Percentiles rank a stretch among this genome's conserved stretches.
Conservation (phyloP, 805 yeast species). For the Brettanomyces sp. region DNA sequence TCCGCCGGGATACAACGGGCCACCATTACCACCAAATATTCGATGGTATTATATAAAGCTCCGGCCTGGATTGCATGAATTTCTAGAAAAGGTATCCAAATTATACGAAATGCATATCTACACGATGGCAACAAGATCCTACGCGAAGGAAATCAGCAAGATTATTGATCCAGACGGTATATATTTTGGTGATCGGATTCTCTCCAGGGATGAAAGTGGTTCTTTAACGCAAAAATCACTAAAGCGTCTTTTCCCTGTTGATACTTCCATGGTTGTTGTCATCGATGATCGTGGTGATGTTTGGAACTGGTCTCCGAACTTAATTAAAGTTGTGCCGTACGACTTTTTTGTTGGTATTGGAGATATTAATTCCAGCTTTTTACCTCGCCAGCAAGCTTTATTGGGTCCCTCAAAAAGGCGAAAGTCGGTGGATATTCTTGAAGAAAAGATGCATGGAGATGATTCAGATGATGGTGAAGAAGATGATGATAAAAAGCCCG, state of each 20-base stretch:
- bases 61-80: slow-evolving; percentile 77
- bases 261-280: slow-evolving; percentile 91
- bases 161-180: slow-evolving; percentile 85
- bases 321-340: slow-evolving; percentile 89
- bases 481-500: slow-evolving; percentile 9
- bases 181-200: slow-evolving; percentile 83
- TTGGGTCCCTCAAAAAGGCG: slow-evolving; percentile 57
- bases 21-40: slow-evolving; percentile 44
- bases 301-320: slow-evolving; percentile 93
- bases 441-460: slow-evolving; percentile 28
- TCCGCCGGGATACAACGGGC: slow-evolving; percentile 53
- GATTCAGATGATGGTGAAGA: slow-evolving; percentile 19
- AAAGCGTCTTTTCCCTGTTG: slow-evolving; percentile 86
- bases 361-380: slow-evolving; percentile 85
- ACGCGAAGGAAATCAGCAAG: slow-evolving; percentile 81
- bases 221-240: slow-evolving; percentile 82
- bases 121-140: slow-evolving; percentile 95
- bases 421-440: slow-evolving; percentile 46
- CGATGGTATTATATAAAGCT: slow-evolving; percentile 91
- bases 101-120: slow-evolving; percentile 87
- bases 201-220: slow-evolving; percentile 92
- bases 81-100: slow-evolving; percentile 53
- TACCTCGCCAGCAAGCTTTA: slow-evolving; percentile 64
- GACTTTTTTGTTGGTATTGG: slow-evolving; percentile 96
- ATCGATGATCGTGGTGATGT: slow-evolving; percentile 98